Evolutionary conservation across 257 asterid species (phyloP).

Genomic region (Gentiana straminea): DNA sequence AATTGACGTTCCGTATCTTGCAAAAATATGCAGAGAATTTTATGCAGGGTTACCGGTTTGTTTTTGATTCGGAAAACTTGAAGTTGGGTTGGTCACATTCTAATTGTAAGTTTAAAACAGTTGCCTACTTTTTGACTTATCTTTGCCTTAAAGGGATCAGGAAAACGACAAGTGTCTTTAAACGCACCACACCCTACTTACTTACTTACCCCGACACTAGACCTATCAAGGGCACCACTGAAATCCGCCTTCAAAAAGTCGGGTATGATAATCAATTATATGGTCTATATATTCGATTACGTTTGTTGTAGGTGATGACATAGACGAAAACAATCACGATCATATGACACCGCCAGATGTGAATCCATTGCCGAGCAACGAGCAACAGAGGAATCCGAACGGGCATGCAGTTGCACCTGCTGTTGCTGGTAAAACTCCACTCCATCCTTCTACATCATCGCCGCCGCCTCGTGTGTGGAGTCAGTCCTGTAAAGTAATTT

Average conservation of each 20-base stretch:
- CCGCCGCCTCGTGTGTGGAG: conserved; percentile 4
- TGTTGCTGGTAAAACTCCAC: conserved; percentile 50
- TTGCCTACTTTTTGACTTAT: background rate
- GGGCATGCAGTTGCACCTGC: conserved; percentile 54
- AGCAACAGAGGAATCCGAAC: conserved; percentile 31
- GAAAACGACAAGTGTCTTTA: background rate
- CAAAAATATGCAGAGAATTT: conserved; percentile 43
- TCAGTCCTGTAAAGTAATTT: conserved; percentile 15
- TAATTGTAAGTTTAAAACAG: conserved; percentile 46
- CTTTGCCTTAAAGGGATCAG: background rate
- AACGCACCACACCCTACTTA: too few relatives aligned
- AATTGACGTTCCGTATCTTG: background rate
- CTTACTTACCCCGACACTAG: too few relatives aligned
- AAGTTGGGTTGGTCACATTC: conserved; percentile 77
- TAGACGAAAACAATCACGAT: conserved; percentile 13
- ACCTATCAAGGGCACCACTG: too few relatives aligned
- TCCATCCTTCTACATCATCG: conserved; percentile 36
- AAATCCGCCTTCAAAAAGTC: background rate
- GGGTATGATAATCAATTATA: background rate
- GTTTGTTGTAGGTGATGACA: conserved; percentile 37
- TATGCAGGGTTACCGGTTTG: conserved; percentile 65
- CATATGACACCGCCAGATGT: conserved; percentile 38
- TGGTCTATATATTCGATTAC: too few relatives aligned
- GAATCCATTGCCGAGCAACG: conserved; percentile 50
- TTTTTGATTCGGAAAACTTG: conserved; percentile 66